These are phyloP conservation scores for Eucalyptus curtisii DNA, from an alignment of 345 rosid species.

Conservation along the genomic window DNA sequence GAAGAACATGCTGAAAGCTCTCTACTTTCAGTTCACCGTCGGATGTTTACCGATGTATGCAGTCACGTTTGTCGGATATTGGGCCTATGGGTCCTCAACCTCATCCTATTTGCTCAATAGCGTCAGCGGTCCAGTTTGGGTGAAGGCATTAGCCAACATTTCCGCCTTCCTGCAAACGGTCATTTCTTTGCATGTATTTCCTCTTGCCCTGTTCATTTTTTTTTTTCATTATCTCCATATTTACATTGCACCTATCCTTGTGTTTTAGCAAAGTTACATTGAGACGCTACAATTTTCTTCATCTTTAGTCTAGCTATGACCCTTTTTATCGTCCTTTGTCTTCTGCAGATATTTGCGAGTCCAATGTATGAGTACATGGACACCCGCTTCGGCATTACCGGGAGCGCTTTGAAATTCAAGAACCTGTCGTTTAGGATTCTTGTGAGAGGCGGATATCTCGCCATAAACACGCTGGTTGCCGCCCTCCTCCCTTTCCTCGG, in stretches of 20 bases:
- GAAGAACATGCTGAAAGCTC: slow-evolving; percentile 72
- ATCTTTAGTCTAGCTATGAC: neutral
- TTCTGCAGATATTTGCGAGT: slow-evolving; percentile 74
- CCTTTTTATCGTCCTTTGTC: neutral
- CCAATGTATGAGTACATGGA: slow-evolving; percentile 89
- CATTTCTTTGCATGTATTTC: slow-evolving; percentile 67
- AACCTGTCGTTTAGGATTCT: slow-evolving; percentile 51
- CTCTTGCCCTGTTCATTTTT: neutral
- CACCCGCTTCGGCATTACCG: slow-evolving; percentile 63
- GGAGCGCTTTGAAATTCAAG: slow-evolving; percentile 37
- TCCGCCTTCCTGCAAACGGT: slow-evolving; percentile 78
- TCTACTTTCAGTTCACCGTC: slow-evolving; percentile 66
- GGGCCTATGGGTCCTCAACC: slow-evolving; percentile 93
- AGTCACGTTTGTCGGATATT: slow-evolving; percentile 65
- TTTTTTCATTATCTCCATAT: neutral
- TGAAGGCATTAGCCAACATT: slow-evolving; percentile 65
- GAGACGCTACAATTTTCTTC: neutral
- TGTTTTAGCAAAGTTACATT: neutral
- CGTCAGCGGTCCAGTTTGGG: slow-evolving; percentile 69
- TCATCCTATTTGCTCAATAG: slow-evolving; percentile 60
- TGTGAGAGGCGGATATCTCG: slow-evolving; percentile 70
- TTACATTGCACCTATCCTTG: neutral
- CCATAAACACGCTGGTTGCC: slow-evolving; percentile 53
- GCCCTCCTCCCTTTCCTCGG: slow-evolving; percentile 89
- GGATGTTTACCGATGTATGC: slow-evolving; percentile 73